These are phyloP conservation scores for Myrmaecium sp. DNA, from an alignment of 2,329 filamentous ascomycete genomes.

Conservation along the genomic window DNA sequence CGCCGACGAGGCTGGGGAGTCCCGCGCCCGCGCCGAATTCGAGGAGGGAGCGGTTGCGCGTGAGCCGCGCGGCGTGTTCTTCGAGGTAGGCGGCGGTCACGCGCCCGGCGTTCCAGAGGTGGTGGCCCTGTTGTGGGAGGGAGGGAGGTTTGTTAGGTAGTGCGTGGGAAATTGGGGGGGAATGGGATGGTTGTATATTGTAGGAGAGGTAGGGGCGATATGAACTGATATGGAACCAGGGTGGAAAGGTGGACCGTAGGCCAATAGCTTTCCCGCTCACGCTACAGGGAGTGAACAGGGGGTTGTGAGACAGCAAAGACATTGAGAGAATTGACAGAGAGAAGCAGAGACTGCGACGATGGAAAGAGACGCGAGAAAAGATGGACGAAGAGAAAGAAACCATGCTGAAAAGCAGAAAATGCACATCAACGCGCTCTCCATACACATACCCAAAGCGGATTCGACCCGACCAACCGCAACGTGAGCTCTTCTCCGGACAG, in stretches of 20 bases:
- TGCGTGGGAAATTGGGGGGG: not conserved
- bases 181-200: not conserved
- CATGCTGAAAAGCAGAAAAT: not conserved
- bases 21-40: slow-evolving; percentile 84
- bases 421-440: not conserved
- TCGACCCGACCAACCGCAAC: slow-evolving; percentile 70
- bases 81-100: slow-evolving; percentile 67
- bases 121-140: slow-evolving; percentile 44
- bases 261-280: too few relatives aligned
- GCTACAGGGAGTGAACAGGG: too few relatives aligned
- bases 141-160: slow-evolving; percentile 1
- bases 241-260: too few relatives aligned
- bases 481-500: slow-evolving; percentile 46
- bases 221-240: not conserved
- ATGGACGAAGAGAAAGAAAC: slow-evolving; percentile 2
- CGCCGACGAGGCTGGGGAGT: slow-evolving; percentile 63
- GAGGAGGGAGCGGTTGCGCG: slow-evolving; percentile 55
- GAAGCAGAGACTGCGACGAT: not conserved
- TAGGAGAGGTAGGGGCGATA: not conserved
- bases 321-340: not conserved
- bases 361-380: not conserved
- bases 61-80: slow-evolving; percentile 38
- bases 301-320: not conserved
- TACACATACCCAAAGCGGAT: slow-evolving; percentile 57
- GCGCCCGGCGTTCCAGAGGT: slow-evolving; percentile 80